phyloP scores from a whole-genome alignment of 176 grass and related monocot genomes.

The Oryza nivara region DNA sequence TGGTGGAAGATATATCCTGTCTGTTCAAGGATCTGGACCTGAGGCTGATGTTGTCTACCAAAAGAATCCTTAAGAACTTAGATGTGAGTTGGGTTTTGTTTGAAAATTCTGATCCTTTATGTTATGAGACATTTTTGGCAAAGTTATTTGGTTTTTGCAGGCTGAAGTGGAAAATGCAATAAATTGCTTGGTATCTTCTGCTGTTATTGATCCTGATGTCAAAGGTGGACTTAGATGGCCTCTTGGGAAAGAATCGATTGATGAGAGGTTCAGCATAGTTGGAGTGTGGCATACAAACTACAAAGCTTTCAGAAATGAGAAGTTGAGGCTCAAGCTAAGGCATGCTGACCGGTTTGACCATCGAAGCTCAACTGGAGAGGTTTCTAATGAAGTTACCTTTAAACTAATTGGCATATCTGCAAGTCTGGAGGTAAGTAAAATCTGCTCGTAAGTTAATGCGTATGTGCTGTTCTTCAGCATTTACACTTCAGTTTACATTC shows the following conservation, averaged over 20 bases:
- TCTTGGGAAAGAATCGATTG: slow-evolving; percentile 59
- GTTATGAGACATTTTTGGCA: not conserved
- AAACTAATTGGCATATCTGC: slow-evolving; percentile 48
- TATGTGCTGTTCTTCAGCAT: slow-evolving; percentile 1
- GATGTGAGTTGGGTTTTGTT: slow-evolving; percentile 54
- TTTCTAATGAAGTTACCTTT: slow-evolving; percentile 63
- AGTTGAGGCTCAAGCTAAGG: slow-evolving; percentile 54
- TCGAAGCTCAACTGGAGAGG: slow-evolving; percentile 55
- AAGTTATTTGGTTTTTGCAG: slow-evolving; percentile 43
- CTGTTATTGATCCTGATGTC: slow-evolving; percentile 62
- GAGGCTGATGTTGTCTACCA: slow-evolving; percentile 67
- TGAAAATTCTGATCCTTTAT: slow-evolving; percentile 4
- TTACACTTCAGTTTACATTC: not conserved
- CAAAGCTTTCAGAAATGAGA: slow-evolving; percentile 59
- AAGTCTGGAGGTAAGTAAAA: slow-evolving; percentile 58
- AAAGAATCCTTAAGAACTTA: slow-evolving; percentile 54
- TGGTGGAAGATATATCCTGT: slow-evolving; percentile 85
- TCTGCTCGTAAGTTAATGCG: not conserved
- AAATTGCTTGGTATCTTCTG: slow-evolving; percentile 56
- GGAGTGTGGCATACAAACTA: slow-evolving; percentile 51
- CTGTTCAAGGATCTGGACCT: slow-evolving; percentile 67
- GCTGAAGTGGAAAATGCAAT: slow-evolving; percentile 55
- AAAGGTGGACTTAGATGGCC: slow-evolving; percentile 87
- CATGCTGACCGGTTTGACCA: slow-evolving; percentile 63
- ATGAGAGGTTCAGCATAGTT: slow-evolving; percentile 54